Evolutionary conservation across 768 basidiomycete genomes (phyloP), one percentile per base, ranked within the genome.

Genomic region (Suillus discolor): DNA sequence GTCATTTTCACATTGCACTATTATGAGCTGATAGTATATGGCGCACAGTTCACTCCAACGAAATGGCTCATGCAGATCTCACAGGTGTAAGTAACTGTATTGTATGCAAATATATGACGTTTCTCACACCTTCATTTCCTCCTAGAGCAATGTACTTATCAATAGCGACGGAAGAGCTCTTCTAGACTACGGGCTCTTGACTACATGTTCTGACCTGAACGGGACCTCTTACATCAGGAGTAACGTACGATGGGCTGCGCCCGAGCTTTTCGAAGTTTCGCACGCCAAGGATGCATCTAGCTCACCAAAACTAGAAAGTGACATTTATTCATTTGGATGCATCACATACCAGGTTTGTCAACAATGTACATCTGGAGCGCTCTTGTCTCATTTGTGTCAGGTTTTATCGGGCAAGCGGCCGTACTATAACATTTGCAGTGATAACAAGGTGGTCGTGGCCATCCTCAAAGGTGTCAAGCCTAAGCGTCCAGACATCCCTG

Each of bases 191-290:
- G 53, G 53, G 7, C 54, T 55, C 4, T 28, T 38, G 34, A 38
- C 38, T 61, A 41, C 34, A n/a, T 45, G 25, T 44, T 42, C 44
- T 12, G 25, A 61, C 16, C 38, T 39, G 8, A 45, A 36, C 16
- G 20, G 57, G 1, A 11, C 64, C 23, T 54, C 62, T 18, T 39
- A 57, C 3, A 67, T 69, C 41, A 73, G 68, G 1, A 69, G 73
- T 2, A 75, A 76, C 31, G 62, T 77, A 45, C 66, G 75, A 34
- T 75, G 74, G 74, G 72, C 74, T 7, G 74, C 74, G 5, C 74
- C 75, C 1, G 74, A 75, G 16, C 66, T 77, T 20, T 23, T 76
- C 65, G 72, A 70, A 16, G 34, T 69, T 23, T 66, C 72, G 9
- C 71, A 76, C 1, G 34, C 31, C 31, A 31, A 54, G 16, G 31